These are phyloP conservation scores for Marasmius fiardii DNA, from an alignment of 1,284 basidiomycete genomes.

Conservation along the genomic window DNA sequence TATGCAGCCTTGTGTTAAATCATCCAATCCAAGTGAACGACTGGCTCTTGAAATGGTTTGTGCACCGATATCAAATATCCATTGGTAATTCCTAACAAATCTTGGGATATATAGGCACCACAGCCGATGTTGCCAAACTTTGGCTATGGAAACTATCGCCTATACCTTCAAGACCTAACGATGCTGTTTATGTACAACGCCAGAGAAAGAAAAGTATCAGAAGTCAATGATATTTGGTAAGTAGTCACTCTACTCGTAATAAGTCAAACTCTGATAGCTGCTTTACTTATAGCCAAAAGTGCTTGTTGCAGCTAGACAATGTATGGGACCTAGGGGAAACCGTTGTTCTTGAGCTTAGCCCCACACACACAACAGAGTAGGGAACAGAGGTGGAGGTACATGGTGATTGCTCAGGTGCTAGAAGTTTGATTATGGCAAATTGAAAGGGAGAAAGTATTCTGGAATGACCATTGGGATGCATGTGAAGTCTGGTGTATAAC, in stretches of 20 bases:
- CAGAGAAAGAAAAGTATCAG: background rate
- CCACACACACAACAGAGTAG: no score
- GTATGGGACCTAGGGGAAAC: constrained; percentile 5
- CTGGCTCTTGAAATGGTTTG: no score
- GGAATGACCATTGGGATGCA: no score
- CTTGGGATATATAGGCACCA: background rate
- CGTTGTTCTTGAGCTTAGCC: background rate
- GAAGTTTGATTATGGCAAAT: no score
- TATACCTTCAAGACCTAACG: background rate
- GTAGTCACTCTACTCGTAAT: background rate
- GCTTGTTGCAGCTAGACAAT: background rate
- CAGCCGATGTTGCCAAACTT: background rate
- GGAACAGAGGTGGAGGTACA: no score
- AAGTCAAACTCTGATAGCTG: background rate
- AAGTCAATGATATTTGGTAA: background rate
- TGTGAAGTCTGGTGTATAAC: no score
- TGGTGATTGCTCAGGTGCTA: no score
- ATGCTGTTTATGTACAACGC: constrained; percentile 6
- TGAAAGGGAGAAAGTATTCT: no score
- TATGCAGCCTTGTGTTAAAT: background rate
- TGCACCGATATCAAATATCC: no score
- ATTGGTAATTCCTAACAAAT: background rate
- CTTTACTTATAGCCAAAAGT: background rate
- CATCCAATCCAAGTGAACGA: no score
- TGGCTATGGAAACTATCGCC: background rate